These are phyloP conservation scores for Panicum hallii DNA, from an alignment of 202 grass and related monocot genomes.

Conservation along the genomic window DNA sequence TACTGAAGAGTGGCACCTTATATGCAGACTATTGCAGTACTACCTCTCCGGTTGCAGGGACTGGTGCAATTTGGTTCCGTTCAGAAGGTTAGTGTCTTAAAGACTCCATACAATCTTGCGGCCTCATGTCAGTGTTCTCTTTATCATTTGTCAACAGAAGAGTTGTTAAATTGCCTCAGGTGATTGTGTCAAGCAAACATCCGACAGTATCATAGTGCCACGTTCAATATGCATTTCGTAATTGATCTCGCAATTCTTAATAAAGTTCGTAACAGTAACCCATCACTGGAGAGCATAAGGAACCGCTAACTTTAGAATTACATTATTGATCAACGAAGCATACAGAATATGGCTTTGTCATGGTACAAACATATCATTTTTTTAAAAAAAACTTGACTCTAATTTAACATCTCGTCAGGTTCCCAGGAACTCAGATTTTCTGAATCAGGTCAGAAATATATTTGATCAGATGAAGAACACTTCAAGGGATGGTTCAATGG, in stretches of 20 bases:
- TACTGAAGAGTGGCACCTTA: conserved; percentile 37
- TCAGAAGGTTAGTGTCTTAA: conserved; percentile 63
- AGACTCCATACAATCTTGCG: background rate
- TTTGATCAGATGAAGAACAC: conserved; percentile 51
- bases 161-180: background rate
- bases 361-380: background rate
- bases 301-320: background rate
- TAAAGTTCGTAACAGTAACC: background rate
- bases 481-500: conserved; percentile 36
- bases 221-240: background rate
- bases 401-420: conserved; percentile 52
- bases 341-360: background rate
- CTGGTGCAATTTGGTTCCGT: conserved; percentile 82
- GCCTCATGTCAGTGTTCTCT: background rate
- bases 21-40: conserved; percentile 81
- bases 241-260: background rate
- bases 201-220: background rate
- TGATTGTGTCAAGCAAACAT: background rate
- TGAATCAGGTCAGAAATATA: conserved; percentile 59
- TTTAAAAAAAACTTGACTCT: background rate
- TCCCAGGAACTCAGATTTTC: conserved; percentile 64
- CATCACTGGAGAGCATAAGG: background rate
- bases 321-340: background rate
- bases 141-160: background rate
- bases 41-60: conserved; percentile 71